Evolutionary conservation across 805 yeast species (phyloP).

Genomic region (Barnettozyma wickerhamii): DNA sequence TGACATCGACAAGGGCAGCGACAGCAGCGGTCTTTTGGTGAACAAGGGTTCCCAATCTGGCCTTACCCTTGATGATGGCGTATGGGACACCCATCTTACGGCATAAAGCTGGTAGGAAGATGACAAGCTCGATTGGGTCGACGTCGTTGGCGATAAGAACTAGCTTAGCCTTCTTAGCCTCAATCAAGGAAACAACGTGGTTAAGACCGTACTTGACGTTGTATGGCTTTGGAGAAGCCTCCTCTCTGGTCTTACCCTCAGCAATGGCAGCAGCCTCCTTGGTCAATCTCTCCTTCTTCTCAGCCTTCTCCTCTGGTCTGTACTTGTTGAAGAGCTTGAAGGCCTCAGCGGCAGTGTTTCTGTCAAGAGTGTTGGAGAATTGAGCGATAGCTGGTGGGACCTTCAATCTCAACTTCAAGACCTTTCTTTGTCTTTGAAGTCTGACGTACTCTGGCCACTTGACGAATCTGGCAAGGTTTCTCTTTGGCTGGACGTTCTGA

Average conservation of each 20-base stretch:
- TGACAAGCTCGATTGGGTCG: constrained; percentile 97
- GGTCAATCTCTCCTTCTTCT: constrained; percentile 98
- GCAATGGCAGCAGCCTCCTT: constrained; percentile 99
- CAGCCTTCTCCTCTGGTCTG: constrained; percentile 96
- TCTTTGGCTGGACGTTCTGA: constrained; percentile 91
- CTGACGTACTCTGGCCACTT: constrained; percentile 99
- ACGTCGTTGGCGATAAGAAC: constrained; percentile 98
- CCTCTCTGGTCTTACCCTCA: constrained; percentile 96
- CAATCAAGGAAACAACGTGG: constrained; percentile 96
- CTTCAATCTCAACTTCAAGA: constrained; percentile 91
- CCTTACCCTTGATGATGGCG: constrained; percentile 98
- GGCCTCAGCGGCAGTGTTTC: constrained; percentile 97
- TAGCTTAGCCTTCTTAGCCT: constrained; percentile 97
- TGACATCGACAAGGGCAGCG: constrained; percentile 95
- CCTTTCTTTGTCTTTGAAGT: constrained; percentile 98
- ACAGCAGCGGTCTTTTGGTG: constrained; percentile 98
- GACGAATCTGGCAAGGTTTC: constrained; percentile 94
- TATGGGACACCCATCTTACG: constrained; percentile 99
- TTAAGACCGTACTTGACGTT: constrained; percentile 97
- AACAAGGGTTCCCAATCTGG: constrained; percentile 95
- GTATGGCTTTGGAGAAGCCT: constrained; percentile 94
- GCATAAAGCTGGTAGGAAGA: constrained; percentile 97
- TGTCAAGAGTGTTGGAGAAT: constrained; percentile 94
- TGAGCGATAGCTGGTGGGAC: constrained; percentile 99
- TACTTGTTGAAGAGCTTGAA: constrained; percentile 98